Percentiles rank a stretch among this genome's conserved stretches.
Conservation (phyloP, 495 filamentous ascomycete genomes). For the Cetradonia linearis region DNA sequence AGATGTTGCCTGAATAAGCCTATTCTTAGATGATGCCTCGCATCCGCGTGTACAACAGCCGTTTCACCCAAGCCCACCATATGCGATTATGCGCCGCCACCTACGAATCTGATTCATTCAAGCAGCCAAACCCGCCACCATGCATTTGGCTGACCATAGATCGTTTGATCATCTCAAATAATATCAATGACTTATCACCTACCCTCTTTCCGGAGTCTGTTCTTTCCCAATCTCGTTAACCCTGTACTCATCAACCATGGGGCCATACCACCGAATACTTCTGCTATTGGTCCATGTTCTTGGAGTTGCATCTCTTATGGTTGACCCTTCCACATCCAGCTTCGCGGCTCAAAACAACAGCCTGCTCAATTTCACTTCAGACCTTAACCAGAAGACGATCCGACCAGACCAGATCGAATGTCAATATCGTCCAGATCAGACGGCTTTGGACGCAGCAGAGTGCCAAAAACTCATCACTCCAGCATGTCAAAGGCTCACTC, state of each 20-base stretch:
- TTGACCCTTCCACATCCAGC: not conserved
- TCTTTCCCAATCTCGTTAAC: not conserved
- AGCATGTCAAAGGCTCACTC: not conserved
- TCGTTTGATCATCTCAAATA: not conserved
- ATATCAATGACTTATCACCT: not conserved
- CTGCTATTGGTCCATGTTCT: not conserved
- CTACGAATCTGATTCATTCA: not conserved
- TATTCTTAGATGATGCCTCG: not conserved
- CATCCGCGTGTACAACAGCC: not conserved
- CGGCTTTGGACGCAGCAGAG: not conserved
- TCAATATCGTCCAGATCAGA: not conserved
- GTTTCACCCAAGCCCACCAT: not conserved
- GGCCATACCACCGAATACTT: not conserved
- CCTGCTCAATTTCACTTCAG: not conserved
- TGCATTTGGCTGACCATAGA: not conserved
- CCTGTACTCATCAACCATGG: not conserved
- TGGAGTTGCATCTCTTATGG: not conserved
- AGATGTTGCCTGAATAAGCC: not conserved
- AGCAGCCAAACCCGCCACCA: not conserved
- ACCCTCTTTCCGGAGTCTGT: not conserved
- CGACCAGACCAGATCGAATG: not conserved
- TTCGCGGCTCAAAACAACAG: not conserved
- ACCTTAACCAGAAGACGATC: not conserved
- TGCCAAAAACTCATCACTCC: not conserved
- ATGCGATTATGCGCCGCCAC: not conserved